phyloP scores from a whole-genome alignment of 768 basidiomycete genomes.

The Phylloporus scabripes region DNA sequence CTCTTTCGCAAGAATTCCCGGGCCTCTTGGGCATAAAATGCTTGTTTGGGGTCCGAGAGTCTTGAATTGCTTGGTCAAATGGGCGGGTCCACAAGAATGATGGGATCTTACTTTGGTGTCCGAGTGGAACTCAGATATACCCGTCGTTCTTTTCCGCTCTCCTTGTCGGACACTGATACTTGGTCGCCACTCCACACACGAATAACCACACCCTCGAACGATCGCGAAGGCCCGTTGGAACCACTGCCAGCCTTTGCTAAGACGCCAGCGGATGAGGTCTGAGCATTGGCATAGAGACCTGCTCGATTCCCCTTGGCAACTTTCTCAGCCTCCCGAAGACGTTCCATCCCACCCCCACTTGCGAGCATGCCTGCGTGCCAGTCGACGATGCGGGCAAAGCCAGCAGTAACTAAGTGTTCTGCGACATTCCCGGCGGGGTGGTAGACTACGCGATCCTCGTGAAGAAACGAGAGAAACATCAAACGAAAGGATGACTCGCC shows the following conservation, averaged over 20 bases:
- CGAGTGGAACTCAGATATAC: conserved; percentile 85
- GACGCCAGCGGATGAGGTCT: conserved; percentile 31
- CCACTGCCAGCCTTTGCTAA: conserved; percentile 45
- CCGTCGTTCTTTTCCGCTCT: conserved; percentile 68
- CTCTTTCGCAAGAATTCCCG: conserved; percentile 89
- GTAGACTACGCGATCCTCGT: conserved; percentile 42
- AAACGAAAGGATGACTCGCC: conserved; percentile 37
- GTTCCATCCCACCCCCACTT: conserved; percentile 78
- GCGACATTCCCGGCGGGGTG: conserved; percentile 96
- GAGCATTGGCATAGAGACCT: conserved; percentile 60
- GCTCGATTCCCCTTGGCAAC: conserved; percentile 69
- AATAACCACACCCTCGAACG: conserved; percentile 78
- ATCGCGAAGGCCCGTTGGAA: conserved; percentile 39
- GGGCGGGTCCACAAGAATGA: background rate
- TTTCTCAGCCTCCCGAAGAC: conserved; percentile 79
- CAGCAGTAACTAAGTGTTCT: conserved; percentile 76
- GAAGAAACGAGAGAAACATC: background rate
- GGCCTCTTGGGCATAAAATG: conserved; percentile 86
- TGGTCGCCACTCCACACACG: conserved; percentile 94
- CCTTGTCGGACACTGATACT: conserved; percentile 73
- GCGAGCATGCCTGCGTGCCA: conserved; percentile 98
- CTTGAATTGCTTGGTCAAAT: conserved; percentile 34
- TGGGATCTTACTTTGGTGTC: conserved; percentile 62
- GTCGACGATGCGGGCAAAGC: conserved; percentile 88
- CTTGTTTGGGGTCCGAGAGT: conserved; percentile 79